Base-by-base conservation (phyloP, 2,329 filamentous ascomycete genomes). In the Talaromyces albobiverticillius region DNA sequence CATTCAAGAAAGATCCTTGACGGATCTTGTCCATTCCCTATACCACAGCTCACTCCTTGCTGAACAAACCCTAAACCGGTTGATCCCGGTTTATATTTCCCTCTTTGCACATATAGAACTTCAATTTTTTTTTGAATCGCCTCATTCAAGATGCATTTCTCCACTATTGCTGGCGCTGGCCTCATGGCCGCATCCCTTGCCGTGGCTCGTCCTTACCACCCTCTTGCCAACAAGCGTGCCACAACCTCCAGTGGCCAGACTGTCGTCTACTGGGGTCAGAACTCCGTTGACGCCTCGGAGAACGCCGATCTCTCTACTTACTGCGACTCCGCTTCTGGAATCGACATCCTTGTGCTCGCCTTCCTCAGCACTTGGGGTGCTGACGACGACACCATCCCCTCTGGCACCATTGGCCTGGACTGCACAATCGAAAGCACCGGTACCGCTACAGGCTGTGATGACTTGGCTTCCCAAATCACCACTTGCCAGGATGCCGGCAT, bases 301-400 rank as follows among this genome's bases (percentile, higher is more conserved):
- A 54, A 51, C 62, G 40, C 38, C 29, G 52, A 54, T 16, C 46
- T 54, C n/a, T 46, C 52, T 20, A 46, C 26, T 4, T 76, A 76
- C 62, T 77, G 74, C 57, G 68, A 62, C 10, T 55, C 65, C 0
- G 61, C 62, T 8, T 57, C 72, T 1, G 73, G 72, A 13, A 71
- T 77, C 43, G 72, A 77, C 57, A 68, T 77, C 36, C 61, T 78
- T 31, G 73, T 76, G 1, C 64, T 78, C 6, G 64, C 74, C 16
- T 78, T 78, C 59, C 56, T 78, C 6, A 75, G 73, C 60, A 49
- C 67, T 26, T 78, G 63, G 51, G 71, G 71, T 22, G 29, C 9
- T 14, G 26, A 49, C 50, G 71, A 67, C 7, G 59, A 61, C 25
- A 62, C 57, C n/a, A 72, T 74, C 26, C 65, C 75, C 11, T 69